A percentile compares a stretch with the other conserved stretches of the same genome.
These are phyloP conservation scores for Pichia sp. DNA, from an alignment of 1,139 yeast species.

Conservation along the genomic window DNA sequence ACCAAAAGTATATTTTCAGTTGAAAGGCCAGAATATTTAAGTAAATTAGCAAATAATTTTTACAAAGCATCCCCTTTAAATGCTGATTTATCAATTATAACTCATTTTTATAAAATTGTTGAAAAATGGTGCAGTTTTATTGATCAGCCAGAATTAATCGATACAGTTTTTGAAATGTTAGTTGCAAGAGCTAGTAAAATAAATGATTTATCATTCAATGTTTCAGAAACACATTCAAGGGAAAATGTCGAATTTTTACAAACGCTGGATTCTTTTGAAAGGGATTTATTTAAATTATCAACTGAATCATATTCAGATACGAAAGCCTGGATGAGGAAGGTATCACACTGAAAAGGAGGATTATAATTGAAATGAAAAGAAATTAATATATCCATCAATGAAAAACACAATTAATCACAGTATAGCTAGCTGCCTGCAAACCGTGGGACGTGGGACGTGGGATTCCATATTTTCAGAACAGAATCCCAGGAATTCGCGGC, in stretches of 20 bases:
- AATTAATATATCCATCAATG: too few species aligned
- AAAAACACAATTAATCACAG: too few species aligned
- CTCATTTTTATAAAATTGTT: constrained; percentile 15
- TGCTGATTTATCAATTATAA: constrained; percentile 11
- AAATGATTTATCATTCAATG: constrained; percentile 16
- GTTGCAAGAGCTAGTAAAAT: constrained; percentile 12
- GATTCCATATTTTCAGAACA: too few species aligned
- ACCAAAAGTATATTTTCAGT: constrained; percentile 10
- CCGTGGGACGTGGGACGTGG: too few species aligned
- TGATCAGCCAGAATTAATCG: constrained; percentile 14
- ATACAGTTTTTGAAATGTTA: constrained; percentile 14
- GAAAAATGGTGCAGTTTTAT: constrained; percentile 16
- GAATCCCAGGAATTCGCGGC: too few species aligned
- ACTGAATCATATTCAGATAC: constrained; percentile 8
- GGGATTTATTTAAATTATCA: constrained; percentile 11
- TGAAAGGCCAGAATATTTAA: constrained; percentile 16
- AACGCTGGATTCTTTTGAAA: constrained; percentile 15
- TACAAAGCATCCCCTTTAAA: constrained; percentile 17
- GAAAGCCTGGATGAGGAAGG: constrained; percentile 9
- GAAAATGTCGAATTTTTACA: constrained; percentile 16
- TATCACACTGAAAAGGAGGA: neutral
- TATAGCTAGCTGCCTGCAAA: too few species aligned
- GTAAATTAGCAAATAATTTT: constrained; percentile 15
- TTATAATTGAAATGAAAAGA: neutral
- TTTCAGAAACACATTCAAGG: constrained; percentile 9